Evolutionary conservation across 805 yeast genomes (phyloP).

Genomic region (Sugiyamaella lignohabitans): DNA sequence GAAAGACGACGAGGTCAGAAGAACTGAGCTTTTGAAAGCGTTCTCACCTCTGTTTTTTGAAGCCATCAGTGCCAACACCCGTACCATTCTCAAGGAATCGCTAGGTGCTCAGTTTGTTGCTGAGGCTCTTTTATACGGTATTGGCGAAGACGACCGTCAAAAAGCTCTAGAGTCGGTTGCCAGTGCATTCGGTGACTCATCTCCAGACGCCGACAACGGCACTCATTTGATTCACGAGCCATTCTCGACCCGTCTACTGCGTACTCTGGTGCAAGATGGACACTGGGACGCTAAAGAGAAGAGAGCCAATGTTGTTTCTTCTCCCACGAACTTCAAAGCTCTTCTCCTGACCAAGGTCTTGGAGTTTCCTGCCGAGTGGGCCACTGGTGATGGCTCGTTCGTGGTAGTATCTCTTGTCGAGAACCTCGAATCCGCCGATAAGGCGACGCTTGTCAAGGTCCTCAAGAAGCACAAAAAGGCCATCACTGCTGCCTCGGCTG

Average conservation of each 20-base stretch:
- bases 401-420: slow-evolving; percentile 77
- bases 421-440: slow-evolving; percentile 41
- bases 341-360: slow-evolving; percentile 46
- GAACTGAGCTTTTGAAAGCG: slow-evolving; percentile 56
- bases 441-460: slow-evolving; percentile 42
- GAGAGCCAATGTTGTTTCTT: slow-evolving; percentile 40
- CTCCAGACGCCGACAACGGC: slow-evolving; percentile 43
- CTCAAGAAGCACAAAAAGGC: slow-evolving; percentile 37
- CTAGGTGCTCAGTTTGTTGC: slow-evolving; percentile 78
- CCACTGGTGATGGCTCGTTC: slow-evolving; percentile 65
- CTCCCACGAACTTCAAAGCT: slow-evolving; percentile 43
- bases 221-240: slow-evolving; percentile 61
- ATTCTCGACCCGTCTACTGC: slow-evolving; percentile 65
- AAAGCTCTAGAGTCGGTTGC: slow-evolving; percentile 50
- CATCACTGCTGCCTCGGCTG: slow-evolving; percentile 24
- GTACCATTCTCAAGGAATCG: slow-evolving; percentile 54
- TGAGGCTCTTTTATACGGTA: slow-evolving; percentile 62
- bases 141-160: slow-evolving; percentile 40
- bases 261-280: slow-evolving; percentile 77
- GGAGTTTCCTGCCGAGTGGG: slow-evolving; percentile 58
- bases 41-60: slow-evolving; percentile 63
- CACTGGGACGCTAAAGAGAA: slow-evolving; percentile 67
- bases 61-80: slow-evolving; percentile 45
- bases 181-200: slow-evolving; percentile 48
- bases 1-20: slow-evolving; percentile 74